Base-by-base conservation (phyloP, 257 asterid species). In the Gentiana dahurica region DNA sequence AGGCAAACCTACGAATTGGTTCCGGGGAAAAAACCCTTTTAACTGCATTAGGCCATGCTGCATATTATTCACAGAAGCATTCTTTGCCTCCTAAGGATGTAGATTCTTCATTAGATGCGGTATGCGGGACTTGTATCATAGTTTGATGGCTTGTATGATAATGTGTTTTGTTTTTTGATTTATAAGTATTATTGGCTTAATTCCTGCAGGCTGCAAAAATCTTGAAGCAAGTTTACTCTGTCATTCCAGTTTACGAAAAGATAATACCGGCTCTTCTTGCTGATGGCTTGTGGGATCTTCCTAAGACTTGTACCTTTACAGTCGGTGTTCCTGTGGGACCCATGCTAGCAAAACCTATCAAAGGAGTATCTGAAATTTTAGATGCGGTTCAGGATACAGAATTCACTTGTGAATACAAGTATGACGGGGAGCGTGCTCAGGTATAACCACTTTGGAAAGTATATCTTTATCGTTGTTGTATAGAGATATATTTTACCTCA, bases 351-450 rank as follows among this genome's bases (percentile, higher is more conserved):
- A 92, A 92, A 77, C 87, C 97, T 64, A 88, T 95, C 34, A 88
- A 88, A 77, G 94, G 94, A 58, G 97, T 92, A 61, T 80, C 90
- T 64, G 97, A 92, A 77, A 92, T 92, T 61, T 75, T 92, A 71
- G 97, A 92, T 10, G 88, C 83, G 79, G 88, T 88, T 77, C 93
- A 92, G 59, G 82, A 82, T 65, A 80, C 73, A 83, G 95, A 81
- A 70, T 92, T 66, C 78, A 88, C 98, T 41, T 88, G 97, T 69
- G 98, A 92, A 77, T 92, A 92, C 85, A 92, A 92, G 74, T 92
- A 92, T 59, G 98, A 92, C 39, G 97, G 99, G 64, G 97, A 92
- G 69, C 95, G 97, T 61, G 95, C 99, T 55, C 95, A 88, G 95
- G 99, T 92, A 72, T 65, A 67, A 53, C 49, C n/a, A 44, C 34